Evolutionary conservation across 2,329 filamentous ascomycete species (phyloP).

Genomic region (Penicillium sp.): DNA sequence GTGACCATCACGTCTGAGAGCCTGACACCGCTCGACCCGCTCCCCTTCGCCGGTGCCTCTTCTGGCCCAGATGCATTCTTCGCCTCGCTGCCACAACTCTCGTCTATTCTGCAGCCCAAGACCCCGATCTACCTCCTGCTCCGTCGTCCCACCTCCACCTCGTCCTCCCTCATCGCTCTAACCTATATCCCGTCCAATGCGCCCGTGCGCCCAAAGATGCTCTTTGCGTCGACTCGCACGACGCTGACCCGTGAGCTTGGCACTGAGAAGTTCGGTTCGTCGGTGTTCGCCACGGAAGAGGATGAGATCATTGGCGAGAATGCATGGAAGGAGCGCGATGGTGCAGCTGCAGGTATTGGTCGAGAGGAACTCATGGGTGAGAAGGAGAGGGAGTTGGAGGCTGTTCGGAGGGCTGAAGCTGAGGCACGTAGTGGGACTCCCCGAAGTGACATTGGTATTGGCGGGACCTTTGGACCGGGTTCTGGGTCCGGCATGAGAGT

Average conservation of each 20-base stretch:
- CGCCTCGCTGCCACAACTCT: conserved; percentile 48
- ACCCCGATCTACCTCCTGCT: conserved; percentile 59
- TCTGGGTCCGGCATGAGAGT: conserved; percentile 42
- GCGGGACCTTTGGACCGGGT: conserved; percentile 34
- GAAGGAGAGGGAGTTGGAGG: conserved; percentile 56
- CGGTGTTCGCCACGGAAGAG: conserved; percentile 56
- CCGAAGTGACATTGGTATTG: conserved; percentile 46
- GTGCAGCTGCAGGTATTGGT: conserved; percentile 30
- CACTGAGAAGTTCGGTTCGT: conserved; percentile 56
- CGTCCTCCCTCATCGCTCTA: conserved; percentile 46
- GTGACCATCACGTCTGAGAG: conserved; percentile 45
- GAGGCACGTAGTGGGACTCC: conserved; percentile 52
- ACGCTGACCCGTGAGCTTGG: conserved; percentile 59
- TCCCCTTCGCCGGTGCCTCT: conserved; percentile 39
- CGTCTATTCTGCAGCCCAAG: conserved; percentile 51
- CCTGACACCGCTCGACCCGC: conserved; percentile 39
- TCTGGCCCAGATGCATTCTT: conserved; percentile 46
- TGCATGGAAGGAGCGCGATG: conserved; percentile 53
- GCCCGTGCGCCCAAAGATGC: conserved; percentile 61
- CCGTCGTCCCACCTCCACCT: conserved; percentile 42
- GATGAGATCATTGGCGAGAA: conserved; percentile 53
- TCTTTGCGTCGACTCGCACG: conserved; percentile 61
- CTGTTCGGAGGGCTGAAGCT: conserved; percentile 57
- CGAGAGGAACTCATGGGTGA: conserved; percentile 55
- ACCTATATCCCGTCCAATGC: conserved; percentile 62